These are phyloP conservation scores for Marasmius fiardii DNA, from an alignment of 1,284 basidiomycete genomes.

Conservation along the genomic window DNA sequence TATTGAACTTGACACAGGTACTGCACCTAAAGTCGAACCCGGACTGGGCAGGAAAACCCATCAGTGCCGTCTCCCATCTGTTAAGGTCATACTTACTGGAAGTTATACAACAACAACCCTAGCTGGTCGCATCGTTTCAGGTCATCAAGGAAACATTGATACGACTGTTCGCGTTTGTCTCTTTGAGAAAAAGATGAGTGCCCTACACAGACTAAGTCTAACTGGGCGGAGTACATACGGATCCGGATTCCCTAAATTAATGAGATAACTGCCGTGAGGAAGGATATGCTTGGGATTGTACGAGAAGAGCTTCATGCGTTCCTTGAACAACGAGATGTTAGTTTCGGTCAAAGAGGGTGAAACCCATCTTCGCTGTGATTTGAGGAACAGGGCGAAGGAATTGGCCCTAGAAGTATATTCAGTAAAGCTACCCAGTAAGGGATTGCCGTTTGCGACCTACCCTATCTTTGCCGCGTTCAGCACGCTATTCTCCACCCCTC, in stretches of 20 bases:
- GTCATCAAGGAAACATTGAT: constrained; percentile 82
- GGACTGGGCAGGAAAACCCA: constrained; percentile 45
- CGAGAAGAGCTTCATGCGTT: constrained; percentile 51
- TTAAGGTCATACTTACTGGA: constrained; percentile 58
- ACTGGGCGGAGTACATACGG: constrained; percentile 37
- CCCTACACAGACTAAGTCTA: background rate
- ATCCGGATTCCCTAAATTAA: constrained; percentile 84
- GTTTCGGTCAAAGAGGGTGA: constrained; percentile 54
- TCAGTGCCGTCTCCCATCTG: background rate
- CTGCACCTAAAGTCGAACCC: constrained; percentile 74
- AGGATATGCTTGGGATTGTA: constrained; percentile 62
- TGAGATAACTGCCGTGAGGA: constrained; percentile 83
- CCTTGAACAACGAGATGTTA: constrained; percentile 53
- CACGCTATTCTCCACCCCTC: constrained; percentile 75
- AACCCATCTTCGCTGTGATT: constrained; percentile 80
- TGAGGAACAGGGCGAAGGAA: constrained; percentile 82
- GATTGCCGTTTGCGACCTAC: constrained; percentile 33
- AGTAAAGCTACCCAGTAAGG: background rate
- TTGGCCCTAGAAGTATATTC: constrained; percentile 52
- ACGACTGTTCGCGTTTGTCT: constrained; percentile 74
- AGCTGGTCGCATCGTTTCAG: constrained; percentile 78
- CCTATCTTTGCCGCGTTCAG: constrained; percentile 70
- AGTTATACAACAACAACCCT: constrained; percentile 77
- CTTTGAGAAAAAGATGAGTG: constrained; percentile 30
- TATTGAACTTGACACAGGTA: constrained; percentile 60